Evolutionary conservation across 345 rosid species (phyloP), one percentile per base, ranked within the genome.

Genomic region (Linum tenue): DNA sequence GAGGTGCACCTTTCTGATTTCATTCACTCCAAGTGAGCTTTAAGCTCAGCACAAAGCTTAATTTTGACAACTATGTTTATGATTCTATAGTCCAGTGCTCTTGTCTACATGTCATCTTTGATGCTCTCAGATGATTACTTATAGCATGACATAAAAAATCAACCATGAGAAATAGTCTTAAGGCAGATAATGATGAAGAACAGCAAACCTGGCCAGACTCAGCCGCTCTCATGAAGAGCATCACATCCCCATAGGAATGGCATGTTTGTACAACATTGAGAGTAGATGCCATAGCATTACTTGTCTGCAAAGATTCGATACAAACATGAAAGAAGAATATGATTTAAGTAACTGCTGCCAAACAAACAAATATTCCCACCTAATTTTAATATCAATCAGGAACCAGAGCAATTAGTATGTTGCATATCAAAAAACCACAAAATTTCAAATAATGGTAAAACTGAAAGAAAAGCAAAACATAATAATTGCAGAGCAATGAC

Each of bases 181-280:
- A n/a, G n/a, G 55, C 56, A 16, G 41, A 36, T 56, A 72, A 40
- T 15, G 43, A 66, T 1, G 37, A 61, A 69, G 70, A 62, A 63
- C 67, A 43, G 35, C 69, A 60, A 67, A 90, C 99, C 83, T 83
- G 79, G 67, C 81, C 76, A 59, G 72, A 70, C 60, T 88, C 76
- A 35, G 86, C 67, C 60, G 99, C 99, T 82, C 67, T 80, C 72
- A 60, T 72, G 36, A 86, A 85, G 66, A 94, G 89, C 95, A 90
- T 81, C 64, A 90, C 56, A 70, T 94, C 99, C 37, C 91, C 99
- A 64, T 76, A 90, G 62, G 99, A 90, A 82, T 94, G 99, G 53
- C 77, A 79, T 56, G 99, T 90, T 76, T 84, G 95, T 40, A 80
- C 81, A 68, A 84, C 97, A 79, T 94, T 94, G 57, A 90, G 85